Base-by-base conservation (phyloP, 31 red algal species). In the Endocladia muricata region DNA sequence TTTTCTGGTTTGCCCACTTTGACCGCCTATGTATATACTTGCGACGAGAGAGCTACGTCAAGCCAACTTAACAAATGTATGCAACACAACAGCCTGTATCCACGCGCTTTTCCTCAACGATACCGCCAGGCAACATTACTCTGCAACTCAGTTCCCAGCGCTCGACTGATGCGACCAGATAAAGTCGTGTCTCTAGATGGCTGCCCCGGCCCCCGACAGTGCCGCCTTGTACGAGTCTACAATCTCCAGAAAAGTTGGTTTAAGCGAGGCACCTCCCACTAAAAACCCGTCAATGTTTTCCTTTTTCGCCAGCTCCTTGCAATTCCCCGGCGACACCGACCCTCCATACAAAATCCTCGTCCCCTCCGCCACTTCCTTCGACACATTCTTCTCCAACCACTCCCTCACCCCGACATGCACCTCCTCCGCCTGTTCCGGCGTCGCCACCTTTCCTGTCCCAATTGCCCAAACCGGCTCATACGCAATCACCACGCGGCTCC, bases 401-500 rank as follows among this genome's bases (percentile, higher is more conserved):
- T 31, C 32, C 21, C 95, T 68, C 17, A 98, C 41, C 4, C 52
- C 68, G 15, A 54, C 29, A 58, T 98, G 95, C 41, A 88, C 86
- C 29, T 94, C 81, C 56, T 98, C 86, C 11, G 95, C 95, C 81
- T 98, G 95, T 22, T 98, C 89, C 7, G 95, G 95, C 11, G 90
- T 98, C 40, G 95, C 95, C 2, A 94, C 91, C 76, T 94, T 94
- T 37, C 95, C 95, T n/a, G 95, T 98, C 1, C 95, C 95, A 41
- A 98, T 98, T 1, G 95, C 95, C 95, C 95, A 98, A 25, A 98
- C 95, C 3, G 95, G 95, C 52, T 98, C 95, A 44, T 98, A 98
- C 37, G 95, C 95, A 36, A 98, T 83, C 1, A 98, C 95, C 3
- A 94, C 69, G 31, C 63, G 31, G 1, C 19, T 33, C 91, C 87